Percentiles rank a stretch among this genome's conserved stretches.
Conservation (phyloP, 305 asterid genomes). For the Solanum aculeatissimum region DNA sequence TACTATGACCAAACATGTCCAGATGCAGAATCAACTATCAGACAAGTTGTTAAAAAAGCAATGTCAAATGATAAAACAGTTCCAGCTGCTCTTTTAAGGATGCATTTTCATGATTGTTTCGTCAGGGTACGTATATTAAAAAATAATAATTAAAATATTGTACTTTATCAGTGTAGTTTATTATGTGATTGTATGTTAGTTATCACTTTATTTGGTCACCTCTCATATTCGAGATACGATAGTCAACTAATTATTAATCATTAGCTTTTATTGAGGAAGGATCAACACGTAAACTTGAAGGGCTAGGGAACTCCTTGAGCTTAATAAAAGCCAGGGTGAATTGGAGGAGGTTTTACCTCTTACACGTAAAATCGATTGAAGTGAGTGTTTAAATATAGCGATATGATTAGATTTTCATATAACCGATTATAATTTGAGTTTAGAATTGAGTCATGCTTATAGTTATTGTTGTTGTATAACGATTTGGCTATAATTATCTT, state of each 20-base stretch:
- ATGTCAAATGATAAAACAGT: constrained; percentile 25
- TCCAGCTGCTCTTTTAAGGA: constrained; percentile 30
- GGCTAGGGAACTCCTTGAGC: neutral
- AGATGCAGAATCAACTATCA: constrained; percentile 8
- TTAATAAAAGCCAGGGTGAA: neutral
- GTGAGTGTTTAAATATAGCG: no score
- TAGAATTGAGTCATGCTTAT: neutral
- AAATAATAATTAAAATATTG: neutral
- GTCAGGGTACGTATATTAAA: constrained; percentile 12
- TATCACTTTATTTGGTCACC: neutral
- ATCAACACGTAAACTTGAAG: neutral
- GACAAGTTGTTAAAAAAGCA: constrained; percentile 31
- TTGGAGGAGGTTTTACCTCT: neutral
- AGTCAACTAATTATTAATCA: neutral
- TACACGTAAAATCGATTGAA: fast-evolving
- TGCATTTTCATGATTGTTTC: constrained; percentile 36
- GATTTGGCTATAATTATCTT: neutral
- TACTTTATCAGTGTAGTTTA: neutral
- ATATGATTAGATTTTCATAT: neutral
- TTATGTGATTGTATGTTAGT: no score
- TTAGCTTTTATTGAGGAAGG: neutral
- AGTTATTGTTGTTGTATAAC: neutral
- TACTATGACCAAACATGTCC: constrained; percentile 30
- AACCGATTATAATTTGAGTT: neutral
- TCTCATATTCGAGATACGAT: neutral